Evolutionary conservation across 768 basidiomycete genomes (phyloP).

Genomic region (Panellus pusillus): DNA sequence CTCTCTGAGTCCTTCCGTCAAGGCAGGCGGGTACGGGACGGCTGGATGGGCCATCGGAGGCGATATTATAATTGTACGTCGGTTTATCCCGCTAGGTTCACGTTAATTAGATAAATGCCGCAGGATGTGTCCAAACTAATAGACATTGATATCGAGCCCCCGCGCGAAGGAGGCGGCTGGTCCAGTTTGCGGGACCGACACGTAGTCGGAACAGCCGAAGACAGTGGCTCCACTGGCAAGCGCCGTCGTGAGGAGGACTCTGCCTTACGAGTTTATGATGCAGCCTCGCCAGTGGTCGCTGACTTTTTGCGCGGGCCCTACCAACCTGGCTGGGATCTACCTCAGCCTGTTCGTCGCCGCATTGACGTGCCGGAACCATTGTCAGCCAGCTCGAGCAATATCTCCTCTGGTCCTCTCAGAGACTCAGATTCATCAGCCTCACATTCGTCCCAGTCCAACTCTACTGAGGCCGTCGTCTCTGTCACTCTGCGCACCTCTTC

Average conservation of each 20-base stretch:
- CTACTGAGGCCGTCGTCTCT: conserved; percentile 5
- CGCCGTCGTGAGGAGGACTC: conserved; percentile 59
- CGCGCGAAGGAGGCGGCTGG: conserved; percentile 52
- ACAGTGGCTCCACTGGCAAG: conserved; percentile 37
- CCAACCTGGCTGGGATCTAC: conserved; percentile 25
- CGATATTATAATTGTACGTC: conserved; percentile 77
- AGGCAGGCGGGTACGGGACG: conserved; percentile 90
- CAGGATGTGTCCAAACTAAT: conserved; percentile 67
- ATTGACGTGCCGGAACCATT: conserved; percentile 24
- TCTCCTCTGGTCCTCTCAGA: conserved; percentile 1
- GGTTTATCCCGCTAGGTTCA: conserved; percentile 23
- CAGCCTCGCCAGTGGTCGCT: conserved; percentile 55
- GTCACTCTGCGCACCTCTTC: not conserved
- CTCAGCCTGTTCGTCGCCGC: conserved; percentile 36
- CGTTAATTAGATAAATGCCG: not conserved
- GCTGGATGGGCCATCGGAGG: conserved; percentile 89
- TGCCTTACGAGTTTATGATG: conserved; percentile 50
- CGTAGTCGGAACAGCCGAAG: conserved; percentile 30
- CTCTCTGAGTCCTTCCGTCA: conserved; percentile 72
- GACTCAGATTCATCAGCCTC: not conserved
- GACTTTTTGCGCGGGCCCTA: conserved; percentile 47
- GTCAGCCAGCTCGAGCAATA: conserved; percentile 1
- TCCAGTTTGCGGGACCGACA: conserved; percentile 62
- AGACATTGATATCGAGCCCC: conserved; percentile 67
- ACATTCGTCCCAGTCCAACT: conserved; percentile 16